Evolutionary conservation across 2,329 filamentous ascomycete species (phyloP), one percentile per base, ranked within the genome.

Genomic region (Paraphoma chrysanthemicola): DNA sequence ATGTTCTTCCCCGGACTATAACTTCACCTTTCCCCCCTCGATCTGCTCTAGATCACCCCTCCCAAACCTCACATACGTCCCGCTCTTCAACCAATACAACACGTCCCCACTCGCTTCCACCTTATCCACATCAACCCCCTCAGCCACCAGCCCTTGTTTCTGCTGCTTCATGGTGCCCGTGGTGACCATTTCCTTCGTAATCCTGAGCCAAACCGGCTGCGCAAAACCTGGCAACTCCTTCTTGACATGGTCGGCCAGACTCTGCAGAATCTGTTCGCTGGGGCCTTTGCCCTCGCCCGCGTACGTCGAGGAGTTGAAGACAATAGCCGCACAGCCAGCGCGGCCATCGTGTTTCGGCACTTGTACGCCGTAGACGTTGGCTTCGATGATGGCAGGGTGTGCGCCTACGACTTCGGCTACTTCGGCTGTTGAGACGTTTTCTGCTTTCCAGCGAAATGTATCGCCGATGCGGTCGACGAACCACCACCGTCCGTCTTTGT

Each of bases 121-220:
- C 11, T 62, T 62, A 0, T 69, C 64, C 0, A 77, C 64, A 46
- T 82, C 74, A 44, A 82, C 76, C 0, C 80, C 80, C 30, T 82
- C 77, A 10, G 70, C 63, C 47, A 77, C 72, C 31, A 82, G 63
- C 2, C 67, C 60, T 16, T 74, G 71, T 55, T 82, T 82, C 65
- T 80, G 79, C 44, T 80, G 66, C 67, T 82, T 82, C 65, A 80
- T 78, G 30, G 79, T 81, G 1, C 76, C 79, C n/a, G 80, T 82
- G 16, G 77, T 78, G 33, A 78, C 76, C 56, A 81, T 72, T 41
- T 72, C 61, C 49, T 57, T 67, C 0, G 74, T 78, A 0, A 81
- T 55, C 6, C 80, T 58, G 1, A 82, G 16, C 64, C 81, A 82
- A 0, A 81, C 55, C 1, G 80, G 80, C 9, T 79, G 74, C 1